Evolutionary conservation across 129 eudicot genomes (phyloP).

Genomic region (Dittrichia graveolens): DNA sequence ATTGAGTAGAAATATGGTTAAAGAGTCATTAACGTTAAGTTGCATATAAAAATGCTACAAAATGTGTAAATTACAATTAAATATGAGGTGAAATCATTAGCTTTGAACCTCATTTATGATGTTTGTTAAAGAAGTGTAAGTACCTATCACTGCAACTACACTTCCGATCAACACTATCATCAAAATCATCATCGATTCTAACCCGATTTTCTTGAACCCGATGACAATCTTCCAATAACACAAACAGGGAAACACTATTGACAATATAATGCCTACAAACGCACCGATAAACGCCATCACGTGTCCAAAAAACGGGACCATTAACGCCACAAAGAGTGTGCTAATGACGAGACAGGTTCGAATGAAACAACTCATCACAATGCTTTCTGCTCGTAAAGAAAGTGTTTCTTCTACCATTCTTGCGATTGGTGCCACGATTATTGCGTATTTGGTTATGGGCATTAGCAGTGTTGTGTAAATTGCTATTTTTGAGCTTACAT

Average conservation of each 20-base stretch:
- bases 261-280: constrained; percentile 53
- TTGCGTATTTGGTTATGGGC: constrained; percentile 64
- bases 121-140: constrained; percentile 47
- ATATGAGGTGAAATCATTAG: constrained; percentile 19
- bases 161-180: constrained; percentile 47
- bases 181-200: constrained; percentile 40
- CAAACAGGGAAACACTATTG: constrained; percentile 66
- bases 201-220: constrained; percentile 36
- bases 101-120: constrained; percentile 44
- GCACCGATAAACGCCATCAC: constrained; percentile 77
- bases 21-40: no score
- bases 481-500: constrained; percentile 64
- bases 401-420: constrained; percentile 49
- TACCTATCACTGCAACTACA: constrained; percentile 48
- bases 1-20: no score
- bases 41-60: no score
- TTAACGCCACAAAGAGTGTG: constrained; percentile 59
- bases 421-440: constrained; percentile 56
- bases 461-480: constrained; percentile 60
- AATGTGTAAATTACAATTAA: not conserved
- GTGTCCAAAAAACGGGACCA: constrained; percentile 66
- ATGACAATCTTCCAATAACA: constrained; percentile 63
- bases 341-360: constrained; percentile 56
- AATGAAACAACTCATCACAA: constrained; percentile 37
- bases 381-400: constrained; percentile 31